Evolutionary conservation across 2,329 filamentous ascomycete genomes (phyloP), one percentile per base, ranked within the genome.

Genomic region (Fusarium sp.): DNA sequence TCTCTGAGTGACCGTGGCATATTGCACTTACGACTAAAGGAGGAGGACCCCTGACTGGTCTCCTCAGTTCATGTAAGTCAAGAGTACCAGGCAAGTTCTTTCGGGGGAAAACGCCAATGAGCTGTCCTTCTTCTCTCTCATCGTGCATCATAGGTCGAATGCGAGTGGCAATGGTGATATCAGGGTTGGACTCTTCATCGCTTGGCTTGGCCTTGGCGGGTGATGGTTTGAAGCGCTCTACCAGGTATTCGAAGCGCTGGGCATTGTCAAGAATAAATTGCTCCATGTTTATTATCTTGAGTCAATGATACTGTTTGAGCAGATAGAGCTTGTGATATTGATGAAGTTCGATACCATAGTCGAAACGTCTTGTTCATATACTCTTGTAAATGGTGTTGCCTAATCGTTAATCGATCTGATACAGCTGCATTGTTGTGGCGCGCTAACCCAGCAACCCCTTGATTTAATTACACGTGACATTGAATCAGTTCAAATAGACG

Each of bases 1-100:
- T 16, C 11, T 9, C 6, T n/a, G 4, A 13, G 16, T 18, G 11
- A 11, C 1, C 20, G 18, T 6, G 18, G 18, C 10, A 34, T 47
- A 14, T 24, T 14, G 7, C n/a, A 54, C 61, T 53, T 51, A 79
- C 79, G 30, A 73, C 79, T 29, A 83, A 64, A 3, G 71, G 61
- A 1, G 81, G 77, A 22, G 70, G 71, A 0, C 79, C 79, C 34
- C 76, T 74, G 10, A 78, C 73, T 8, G 77, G 75, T 27, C 74
- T 74, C 20, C 78, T 77, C 10, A 83, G 68, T 65, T 82, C 80
- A 47, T 83, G 81, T 7, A 81, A 55, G 55, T 83, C 80, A 5
- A 81, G 58, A 0, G 58, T 41, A 6, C 69, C 69, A 7, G 52
- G 40, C 4, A 53, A 16, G 16, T 41, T 27, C 10, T 12, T 29